These are phyloP conservation scores for Yarrowia sp. DNA, from an alignment of 805 yeast species.

Conservation along the genomic window DNA sequence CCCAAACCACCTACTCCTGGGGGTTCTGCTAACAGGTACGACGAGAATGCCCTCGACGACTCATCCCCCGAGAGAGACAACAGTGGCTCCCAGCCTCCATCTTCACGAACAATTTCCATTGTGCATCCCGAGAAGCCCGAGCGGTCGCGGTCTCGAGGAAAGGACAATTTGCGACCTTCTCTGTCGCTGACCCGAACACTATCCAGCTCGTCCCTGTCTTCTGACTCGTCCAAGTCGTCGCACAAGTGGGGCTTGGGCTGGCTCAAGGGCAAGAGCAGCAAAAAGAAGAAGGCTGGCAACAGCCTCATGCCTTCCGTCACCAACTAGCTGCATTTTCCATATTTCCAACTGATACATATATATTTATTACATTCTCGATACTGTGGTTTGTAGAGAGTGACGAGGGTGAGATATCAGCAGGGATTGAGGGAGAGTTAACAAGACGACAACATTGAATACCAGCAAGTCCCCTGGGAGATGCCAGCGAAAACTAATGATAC, in stretches of 20 bases:
- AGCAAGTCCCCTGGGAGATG: too few species aligned
- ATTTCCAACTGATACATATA: slow-evolving; percentile 8
- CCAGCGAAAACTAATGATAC: too few species aligned
- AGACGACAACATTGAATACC: background rate
- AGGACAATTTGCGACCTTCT: slow-evolving; percentile 10
- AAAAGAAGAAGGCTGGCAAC: slow-evolving; percentile 1
- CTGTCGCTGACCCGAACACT: slow-evolving; percentile 20
- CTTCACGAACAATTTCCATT: slow-evolving; percentile 16
- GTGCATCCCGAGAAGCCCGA: slow-evolving; percentile 23
- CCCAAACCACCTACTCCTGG: background rate
- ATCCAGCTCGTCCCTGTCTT: slow-evolving; percentile 19
- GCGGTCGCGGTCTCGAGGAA: slow-evolving; percentile 10
- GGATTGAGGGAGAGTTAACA: background rate
- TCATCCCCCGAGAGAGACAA: slow-evolving; percentile 13
- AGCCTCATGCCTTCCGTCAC: slow-evolving; percentile 3
- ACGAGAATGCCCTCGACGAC: slow-evolving; percentile 8
- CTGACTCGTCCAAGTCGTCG: slow-evolving; percentile 21
- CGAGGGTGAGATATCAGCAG: too few species aligned
- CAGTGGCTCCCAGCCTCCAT: slow-evolving; percentile 19
- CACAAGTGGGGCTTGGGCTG: slow-evolving; percentile 22
- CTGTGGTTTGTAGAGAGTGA: background rate
- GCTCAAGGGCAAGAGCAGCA: slow-evolving; percentile 15
- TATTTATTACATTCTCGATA: slow-evolving; percentile 18
- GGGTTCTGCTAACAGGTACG: background rate
- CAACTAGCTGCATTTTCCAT: background rate